Conservation (phyloP, 257 asterid genomes). For the Jasminum sambac region DNA sequence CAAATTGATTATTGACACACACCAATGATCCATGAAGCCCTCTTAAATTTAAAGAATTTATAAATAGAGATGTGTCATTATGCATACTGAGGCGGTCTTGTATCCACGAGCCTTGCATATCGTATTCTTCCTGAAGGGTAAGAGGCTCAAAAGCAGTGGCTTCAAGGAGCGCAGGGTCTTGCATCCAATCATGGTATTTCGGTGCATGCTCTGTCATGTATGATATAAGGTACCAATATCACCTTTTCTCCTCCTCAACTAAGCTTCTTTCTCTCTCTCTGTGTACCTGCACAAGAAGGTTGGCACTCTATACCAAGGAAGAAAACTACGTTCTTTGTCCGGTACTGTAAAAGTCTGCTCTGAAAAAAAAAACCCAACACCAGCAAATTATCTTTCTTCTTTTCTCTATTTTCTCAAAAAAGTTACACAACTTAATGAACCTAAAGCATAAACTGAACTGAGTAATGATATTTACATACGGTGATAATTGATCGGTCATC, state of each 20-base stretch:
- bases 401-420: not conserved
- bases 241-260: conserved; percentile 79
- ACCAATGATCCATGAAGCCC: not conserved
- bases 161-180: conserved; percentile 73
- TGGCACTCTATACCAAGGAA: not conserved
- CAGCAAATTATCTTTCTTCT: conserved; percentile 1
- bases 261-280: conserved; percentile 42
- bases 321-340: conserved; percentile 59
- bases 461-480: no score
- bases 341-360: conserved; percentile 88
- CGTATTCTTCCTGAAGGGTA: conserved; percentile 69
- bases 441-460: not conserved
- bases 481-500: no score
- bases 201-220: conserved; percentile 89
- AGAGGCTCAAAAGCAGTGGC: conserved; percentile 96
- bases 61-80: conserved; percentile 1
- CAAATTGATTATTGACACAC: no score
- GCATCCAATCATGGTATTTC: conserved; percentile 93
- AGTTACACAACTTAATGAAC: not conserved
- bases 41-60: not conserved
- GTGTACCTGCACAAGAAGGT: not conserved
- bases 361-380: conserved; percentile 36
- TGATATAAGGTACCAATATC: conserved; percentile 75
- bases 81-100: conserved; percentile 75
- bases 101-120: conserved; percentile 84